Base-by-base conservation (phyloP, 2,329 filamentous ascomycete species). In the Didymella pinodella region DNA sequence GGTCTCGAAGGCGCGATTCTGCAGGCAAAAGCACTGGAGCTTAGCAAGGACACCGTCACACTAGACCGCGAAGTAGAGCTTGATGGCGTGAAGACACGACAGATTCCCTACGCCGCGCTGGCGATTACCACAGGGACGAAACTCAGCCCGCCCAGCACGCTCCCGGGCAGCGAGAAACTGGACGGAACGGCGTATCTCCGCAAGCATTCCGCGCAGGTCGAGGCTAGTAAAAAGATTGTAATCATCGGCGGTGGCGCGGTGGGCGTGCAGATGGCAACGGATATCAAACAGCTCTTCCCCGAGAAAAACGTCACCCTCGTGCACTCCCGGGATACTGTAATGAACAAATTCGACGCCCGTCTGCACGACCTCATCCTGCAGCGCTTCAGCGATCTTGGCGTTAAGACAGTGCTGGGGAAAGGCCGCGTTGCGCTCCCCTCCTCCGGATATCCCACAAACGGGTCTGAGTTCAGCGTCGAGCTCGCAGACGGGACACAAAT, bases 241-340 rank as follows among this genome's bases (percentile, higher is more conserved):
- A 74, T 79, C 8, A 58, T 75, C 7, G 87, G 86, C 2, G 86
- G 85, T 0, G 86, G 86, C 2, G 85, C 87, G 0, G 86, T 86
- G 0, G 87, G 87, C 1, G 83, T 89, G 0, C 85, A 89, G 72
- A 74, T 88, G 32, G 86, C 85, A 0, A 81, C 84, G 0, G 86
- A 89, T 66, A 82, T 84, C 10, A 87, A 87, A 70, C 79, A 79
- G 5, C 69, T 77, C 10, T 86, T 85, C 62, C 84, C 85, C 0
- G 79, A 83, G 7, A 89, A 89, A 72, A 72, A 75, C 0, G 82
- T 89, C 10, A 81, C 81, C 0, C 69, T 89, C 7, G 78, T 89
- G 0, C 86, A 89, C 69, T 88, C 87, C 1, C 77, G 86, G 16
- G 69, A 75, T 1, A 77, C 75, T 0, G 70, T 88, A 1, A 82